These are phyloP conservation scores for Phytophthora aleatoria DNA, from an alignment of 352 stramenopile species.

Conservation along the genomic window DNA sequence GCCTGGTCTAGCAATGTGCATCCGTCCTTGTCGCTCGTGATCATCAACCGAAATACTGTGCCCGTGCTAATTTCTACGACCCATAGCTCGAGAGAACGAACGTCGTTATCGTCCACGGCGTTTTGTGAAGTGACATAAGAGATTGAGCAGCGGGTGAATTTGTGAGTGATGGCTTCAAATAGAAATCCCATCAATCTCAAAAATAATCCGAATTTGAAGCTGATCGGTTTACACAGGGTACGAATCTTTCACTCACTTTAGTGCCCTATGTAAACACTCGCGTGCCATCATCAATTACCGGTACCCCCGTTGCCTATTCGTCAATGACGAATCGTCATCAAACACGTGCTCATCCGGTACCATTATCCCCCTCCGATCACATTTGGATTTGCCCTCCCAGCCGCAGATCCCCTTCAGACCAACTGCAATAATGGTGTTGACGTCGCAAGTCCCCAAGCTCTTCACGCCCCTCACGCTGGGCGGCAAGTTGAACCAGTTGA, in stretches of 20 bases:
- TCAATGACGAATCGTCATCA: background rate
- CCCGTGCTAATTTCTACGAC: too few relatives aligned
- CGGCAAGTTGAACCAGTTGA: slow-evolving; percentile 41
- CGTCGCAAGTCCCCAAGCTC: slow-evolving; percentile 30
- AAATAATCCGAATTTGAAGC: background rate
- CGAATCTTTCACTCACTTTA: background rate
- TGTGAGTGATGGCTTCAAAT: too few relatives aligned
- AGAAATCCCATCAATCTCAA: too few relatives aligned
- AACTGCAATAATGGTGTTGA: slow-evolving; percentile 22
- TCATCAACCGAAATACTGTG: too few relatives aligned
- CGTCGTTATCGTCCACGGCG: too few relatives aligned
- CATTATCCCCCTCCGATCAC: slow-evolving; percentile 9
- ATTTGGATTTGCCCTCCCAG: slow-evolving; percentile 16
- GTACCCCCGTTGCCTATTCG: background rate
- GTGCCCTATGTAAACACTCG: background rate
- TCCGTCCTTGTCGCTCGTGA: too few relatives aligned
- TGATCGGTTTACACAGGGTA: background rate
- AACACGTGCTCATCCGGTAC: slow-evolving; percentile 1
- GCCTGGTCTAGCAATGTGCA: too few relatives aligned
- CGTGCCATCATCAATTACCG: background rate
- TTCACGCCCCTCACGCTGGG: slow-evolving; percentile 38
- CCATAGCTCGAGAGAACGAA: too few relatives aligned
- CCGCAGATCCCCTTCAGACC: slow-evolving; percentile 3
- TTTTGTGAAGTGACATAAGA: too few relatives aligned
- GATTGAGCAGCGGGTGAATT: too few relatives aligned